Percentiles rank a stretch among this genome's conserved stretches.
phyloP scores from a whole-genome alignment of 1,284 basidiomycete species.

The Neonothopanus nambi region DNA sequence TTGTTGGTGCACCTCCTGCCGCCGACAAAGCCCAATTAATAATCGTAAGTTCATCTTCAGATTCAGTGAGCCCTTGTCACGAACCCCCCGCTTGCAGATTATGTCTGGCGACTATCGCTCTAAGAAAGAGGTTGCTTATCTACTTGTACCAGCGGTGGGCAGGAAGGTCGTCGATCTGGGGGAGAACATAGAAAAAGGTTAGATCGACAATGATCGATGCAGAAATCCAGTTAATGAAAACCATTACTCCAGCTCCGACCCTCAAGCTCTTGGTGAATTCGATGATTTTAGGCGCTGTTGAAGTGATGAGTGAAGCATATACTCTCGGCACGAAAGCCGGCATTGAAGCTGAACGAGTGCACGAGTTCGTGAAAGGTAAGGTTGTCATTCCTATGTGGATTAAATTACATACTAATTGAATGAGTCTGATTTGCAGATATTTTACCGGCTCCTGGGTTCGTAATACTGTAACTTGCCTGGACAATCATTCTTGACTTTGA shows the following conservation, averaged over 20 bases:
- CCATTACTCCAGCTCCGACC: slow-evolving; percentile 52
- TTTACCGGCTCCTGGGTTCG: slow-evolving; percentile 59
- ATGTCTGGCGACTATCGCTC: slow-evolving; percentile 84
- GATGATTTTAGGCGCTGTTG: slow-evolving; percentile 69
- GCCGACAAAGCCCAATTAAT: slow-evolving; percentile 75
- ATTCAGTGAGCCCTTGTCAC: not conserved
- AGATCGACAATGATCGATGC: not conserved
- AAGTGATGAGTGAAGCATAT: slow-evolving; percentile 79
- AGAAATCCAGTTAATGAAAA: not conserved
- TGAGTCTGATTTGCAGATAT: slow-evolving; percentile 40
- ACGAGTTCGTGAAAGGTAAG: slow-evolving; percentile 60
- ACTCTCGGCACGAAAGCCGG: slow-evolving; percentile 87
- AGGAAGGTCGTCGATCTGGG: slow-evolving; percentile 76
- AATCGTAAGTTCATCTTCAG: slow-evolving; percentile 32
- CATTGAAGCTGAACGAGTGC: slow-evolving; percentile 63
- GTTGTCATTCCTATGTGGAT: not conserved
- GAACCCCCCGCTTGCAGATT: slow-evolving; percentile 23
- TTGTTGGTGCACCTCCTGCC: slow-evolving; percentile 73
- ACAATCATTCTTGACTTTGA: slow-evolving; percentile 2
- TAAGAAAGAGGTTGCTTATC: slow-evolving; percentile 79
- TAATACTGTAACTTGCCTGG: slow-evolving; percentile 12
- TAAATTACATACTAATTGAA: slow-evolving; percentile 16
- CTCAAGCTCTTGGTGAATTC: slow-evolving; percentile 83
- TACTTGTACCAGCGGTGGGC: slow-evolving; percentile 78
- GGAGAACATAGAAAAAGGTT: slow-evolving; percentile 77